These are phyloP conservation scores for Gillenia trifoliata DNA, from an alignment of 306 rosid species.

Conservation along the genomic window DNA sequence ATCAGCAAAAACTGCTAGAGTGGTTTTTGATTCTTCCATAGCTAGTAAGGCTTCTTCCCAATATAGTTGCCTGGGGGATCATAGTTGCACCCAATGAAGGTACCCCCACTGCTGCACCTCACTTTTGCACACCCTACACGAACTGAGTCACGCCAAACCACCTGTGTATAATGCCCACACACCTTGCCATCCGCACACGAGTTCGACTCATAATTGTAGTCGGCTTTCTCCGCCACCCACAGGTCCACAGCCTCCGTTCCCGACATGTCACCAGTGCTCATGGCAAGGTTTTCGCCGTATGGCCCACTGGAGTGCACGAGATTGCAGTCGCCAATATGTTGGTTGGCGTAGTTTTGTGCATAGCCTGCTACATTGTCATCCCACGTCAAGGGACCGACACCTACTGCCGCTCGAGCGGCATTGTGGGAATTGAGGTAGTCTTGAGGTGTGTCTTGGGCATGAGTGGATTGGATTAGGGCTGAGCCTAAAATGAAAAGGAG, in stretches of 20 bases:
- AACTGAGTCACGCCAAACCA: constrained; percentile 13
- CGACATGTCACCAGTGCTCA: constrained; percentile 5
- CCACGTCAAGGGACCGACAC: constrained; percentile 28
- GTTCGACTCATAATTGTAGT: constrained; percentile 34
- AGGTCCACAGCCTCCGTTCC: constrained; percentile 18
- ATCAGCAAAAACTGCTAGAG: not conserved
- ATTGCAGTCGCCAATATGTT: not conserved
- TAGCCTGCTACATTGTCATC: constrained; percentile 6
- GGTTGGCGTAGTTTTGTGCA: constrained; percentile 23
- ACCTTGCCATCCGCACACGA: constrained; percentile 9
- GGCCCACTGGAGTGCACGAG: constrained; percentile 18
- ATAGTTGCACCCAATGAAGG: constrained; percentile 51
- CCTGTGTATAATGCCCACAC: constrained; percentile 47
- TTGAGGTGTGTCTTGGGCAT: constrained; percentile 17
- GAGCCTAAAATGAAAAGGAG: not conserved
- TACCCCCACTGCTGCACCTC: constrained; percentile 33
- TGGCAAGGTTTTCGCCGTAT: constrained; percentile 31
- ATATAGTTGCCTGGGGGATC: constrained; percentile 48
- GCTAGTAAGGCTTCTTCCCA: constrained; percentile 37
- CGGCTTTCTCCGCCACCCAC: constrained; percentile 41
- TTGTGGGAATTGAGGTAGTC: constrained; percentile 40
- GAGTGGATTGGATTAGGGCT: not conserved
- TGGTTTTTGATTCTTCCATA: not conserved
- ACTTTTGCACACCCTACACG: constrained; percentile 17
- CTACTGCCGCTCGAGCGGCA: constrained; percentile 25